Evolutionary conservation across 2,329 filamentous ascomycete species (phyloP).

Genomic region (Nemania abortiva): DNA sequence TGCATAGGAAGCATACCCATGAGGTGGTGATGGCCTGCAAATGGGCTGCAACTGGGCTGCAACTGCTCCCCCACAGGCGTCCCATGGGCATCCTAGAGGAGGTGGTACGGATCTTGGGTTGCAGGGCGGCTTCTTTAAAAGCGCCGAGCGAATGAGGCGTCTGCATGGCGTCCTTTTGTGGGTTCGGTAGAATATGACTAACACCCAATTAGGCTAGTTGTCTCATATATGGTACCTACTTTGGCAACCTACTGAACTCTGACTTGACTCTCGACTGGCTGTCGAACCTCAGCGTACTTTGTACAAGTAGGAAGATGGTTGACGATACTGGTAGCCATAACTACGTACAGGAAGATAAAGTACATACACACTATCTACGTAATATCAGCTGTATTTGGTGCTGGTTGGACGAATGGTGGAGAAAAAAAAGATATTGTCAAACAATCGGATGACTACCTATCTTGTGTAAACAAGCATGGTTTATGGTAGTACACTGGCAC

Average conservation of each 20-base stretch:
- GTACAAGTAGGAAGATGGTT: not conserved
- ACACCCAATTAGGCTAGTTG: conserved; percentile 30
- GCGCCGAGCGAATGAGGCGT: conserved; percentile 29
- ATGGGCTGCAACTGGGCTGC: conserved; percentile 5
- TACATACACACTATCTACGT: not conserved
- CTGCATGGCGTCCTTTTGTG: not conserved
- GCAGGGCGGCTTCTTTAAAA: conserved; percentile 30
- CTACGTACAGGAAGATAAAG: not conserved
- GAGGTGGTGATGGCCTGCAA: not conserved
- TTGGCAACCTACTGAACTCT: not conserved
- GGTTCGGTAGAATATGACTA: not conserved
- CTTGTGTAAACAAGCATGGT: not conserved
- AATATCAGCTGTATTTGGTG: not conserved
- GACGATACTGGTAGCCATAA: not conserved
- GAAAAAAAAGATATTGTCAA: not conserved
- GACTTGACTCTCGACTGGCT: not conserved
- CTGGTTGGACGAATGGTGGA: not conserved
- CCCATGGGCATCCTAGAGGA: not conserved
- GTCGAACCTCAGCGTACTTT: not conserved
- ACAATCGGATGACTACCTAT: not conserved
- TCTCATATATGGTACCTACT: conserved; percentile 12
- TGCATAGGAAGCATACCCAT: not conserved
- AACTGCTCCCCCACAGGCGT: conserved; percentile 11
- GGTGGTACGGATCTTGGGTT: conserved; percentile 9
- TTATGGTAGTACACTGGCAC: no score